Evolutionary conservation across 202 grass and related monocot genomes (phyloP), one percentile per base, ranked within the genome.

Genomic region (Brachypodium distachyon): DNA sequence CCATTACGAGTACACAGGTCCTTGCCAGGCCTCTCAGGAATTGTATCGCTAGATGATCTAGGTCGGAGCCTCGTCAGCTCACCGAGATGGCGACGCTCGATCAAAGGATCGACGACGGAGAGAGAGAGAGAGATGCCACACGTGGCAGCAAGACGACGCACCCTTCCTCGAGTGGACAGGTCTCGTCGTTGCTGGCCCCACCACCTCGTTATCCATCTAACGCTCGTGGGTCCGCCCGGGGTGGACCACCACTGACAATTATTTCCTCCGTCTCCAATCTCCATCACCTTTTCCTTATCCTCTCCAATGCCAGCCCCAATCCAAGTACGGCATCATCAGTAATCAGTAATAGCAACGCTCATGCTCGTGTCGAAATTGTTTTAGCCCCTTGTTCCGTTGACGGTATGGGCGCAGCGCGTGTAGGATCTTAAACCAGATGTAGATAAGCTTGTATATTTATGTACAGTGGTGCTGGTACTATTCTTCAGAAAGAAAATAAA

Each of bases 141-240:
- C 4, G 63, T 58, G 61, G 67, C 71, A 25, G 61, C 44, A 21
- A 58, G 46, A n/a, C 73, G 46, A 70, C 39, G 32, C 1, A 12
- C 3, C 25, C n/a, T n/a, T n/a, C n/a, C 37, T 56, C 6, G 44
- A 49, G 68, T 50, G 63, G 59, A 62, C 62, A 48, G 1, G 59
- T 22, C 79, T 54, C 41, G 26, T 38, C 53, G 26, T 38, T 43
- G 54, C 29, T 29, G 2, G n/a, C 38, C 22, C 5, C 71, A 3
- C 44, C 43, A 61, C 47, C 46, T 7, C 70, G 16, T 63, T 83
- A 83, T 75, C 61, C 75, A 79, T 75, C 53, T 62, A 70, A 47
- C 70, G 1, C 12, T n/a, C n/a, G n/a, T n/a, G n/a, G n/a, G n/a
- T n/a, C n/a, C n/a, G n/a, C n/a, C n/a, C n/a, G n/a, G n/a, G n/a